Percentiles rank a stretch among this genome's conserved stretches.
Evolutionary conservation across 352 stramenopile species (phyloP).

Genomic region (Phytophthora meadii): DNA sequence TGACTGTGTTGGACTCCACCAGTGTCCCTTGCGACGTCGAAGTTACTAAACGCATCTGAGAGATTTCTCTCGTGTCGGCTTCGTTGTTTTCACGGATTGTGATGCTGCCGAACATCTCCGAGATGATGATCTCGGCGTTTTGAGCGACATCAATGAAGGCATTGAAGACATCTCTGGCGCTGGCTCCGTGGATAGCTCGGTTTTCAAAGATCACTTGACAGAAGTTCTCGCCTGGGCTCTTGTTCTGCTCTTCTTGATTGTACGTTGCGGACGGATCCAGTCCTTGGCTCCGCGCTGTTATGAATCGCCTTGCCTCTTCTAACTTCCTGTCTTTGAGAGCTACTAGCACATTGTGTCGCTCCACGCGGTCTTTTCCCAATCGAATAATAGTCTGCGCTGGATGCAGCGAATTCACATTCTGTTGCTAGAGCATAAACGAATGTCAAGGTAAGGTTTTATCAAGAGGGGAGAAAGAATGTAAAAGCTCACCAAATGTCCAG

Average conservation of each 20-base stretch:
- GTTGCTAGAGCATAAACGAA: conserved; percentile 14
- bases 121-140: conserved; percentile 66
- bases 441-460: too few species aligned
- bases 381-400: conserved; percentile 28
- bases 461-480: not conserved
- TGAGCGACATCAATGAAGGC: conserved; percentile 49
- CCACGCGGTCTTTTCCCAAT: conserved; percentile 28
- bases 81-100: conserved; percentile 62
- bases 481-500: conserved; percentile 14
- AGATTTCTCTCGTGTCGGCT: conserved; percentile 38
- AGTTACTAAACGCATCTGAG: conserved; percentile 53
- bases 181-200: conserved; percentile 29
- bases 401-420: conserved; percentile 15
- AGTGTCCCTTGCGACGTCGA: conserved; percentile 25
- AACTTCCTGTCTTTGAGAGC: conserved; percentile 38
- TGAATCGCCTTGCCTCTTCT: conserved; percentile 36
- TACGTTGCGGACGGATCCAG: conserved; percentile 27
- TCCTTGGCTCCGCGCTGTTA: conserved; percentile 30
- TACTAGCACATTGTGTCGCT: conserved; percentile 35
- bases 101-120: conserved; percentile 54
- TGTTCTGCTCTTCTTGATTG: conserved; percentile 43
- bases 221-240: conserved; percentile 37
- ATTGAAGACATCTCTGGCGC: conserved; percentile 41
- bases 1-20: conserved; percentile 31
- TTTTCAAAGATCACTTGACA: conserved; percentile 47